Evolutionary conservation across 345 rosid species (phyloP), one percentile per base, ranked within the genome.

Genomic region (Draba incana): DNA sequence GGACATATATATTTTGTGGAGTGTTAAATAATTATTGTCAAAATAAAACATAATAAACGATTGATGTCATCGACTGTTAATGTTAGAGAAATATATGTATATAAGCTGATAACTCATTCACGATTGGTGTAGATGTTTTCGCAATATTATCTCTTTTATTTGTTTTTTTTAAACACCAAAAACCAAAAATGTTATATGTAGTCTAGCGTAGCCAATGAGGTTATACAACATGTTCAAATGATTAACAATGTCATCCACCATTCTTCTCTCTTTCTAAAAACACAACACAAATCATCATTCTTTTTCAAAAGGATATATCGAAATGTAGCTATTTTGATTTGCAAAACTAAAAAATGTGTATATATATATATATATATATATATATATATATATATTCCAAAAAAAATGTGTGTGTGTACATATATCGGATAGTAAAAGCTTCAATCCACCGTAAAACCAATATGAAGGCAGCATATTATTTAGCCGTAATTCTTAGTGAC

Each of bases 141-240:
- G 33, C 51, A 52, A 42, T 5, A 33, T 5, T 4, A 42, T 70
- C 1, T 43, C n/a, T 25, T 54, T 62, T 33, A 1, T 15, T 3
- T n/a, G 1, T 10, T 43, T 24, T 10, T 16, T 10, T 13, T 13
- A 53, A 24, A 45, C 37, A 45, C 64, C 49, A 64, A 55, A 69
- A 35, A 52, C 28, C 43, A 56, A 56, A 53, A 51, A 57, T 57
- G 58, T 15, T 48, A 63, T 27, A 12, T 62, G 59, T 72, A 56
- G 59, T 49, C 44, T 57, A 47, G 71, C 71, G 45, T 72, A 64
- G 58, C 23, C 28, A 57, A 64, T 64, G 66, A 64, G 38, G 10
- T 57, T 56, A 42, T 48, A 41, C 6, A 64, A 30, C 59, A 64
- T 72, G 65, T 64, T 24, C 66, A 41, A 65, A 72, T 72, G 66